Evolutionary conservation across 805 yeast genomes (phyloP), one percentile per base, ranked within the genome.

Genomic region (Candida sakaeoensis): DNA sequence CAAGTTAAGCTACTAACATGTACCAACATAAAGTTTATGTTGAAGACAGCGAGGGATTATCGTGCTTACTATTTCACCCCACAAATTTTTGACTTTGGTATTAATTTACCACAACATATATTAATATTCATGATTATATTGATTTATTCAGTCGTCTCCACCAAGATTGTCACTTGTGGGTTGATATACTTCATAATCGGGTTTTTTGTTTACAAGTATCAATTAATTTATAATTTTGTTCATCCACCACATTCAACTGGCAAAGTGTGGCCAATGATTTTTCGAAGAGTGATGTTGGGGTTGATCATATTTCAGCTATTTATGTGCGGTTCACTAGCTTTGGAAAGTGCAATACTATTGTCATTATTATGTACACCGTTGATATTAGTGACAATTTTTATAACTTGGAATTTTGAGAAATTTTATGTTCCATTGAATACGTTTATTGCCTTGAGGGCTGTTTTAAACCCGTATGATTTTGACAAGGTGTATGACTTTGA

Each of bases 1-100:
- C 98, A 98, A 0, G 84, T 87, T 60, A 83, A 89, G 51, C 65
- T 91, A n/a, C 61, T 93, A 33, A 83, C 79, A 52, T 58, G 74
- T 29, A 79, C 81, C 14, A 82, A 78, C 53, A 70, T 57, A 41
- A 67, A 44, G 26, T 60, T 58, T 43, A 62, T 65, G 24, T 57
- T 65, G 46, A 76, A 80, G 45, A 87, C 96, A 0, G 95, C 97
- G 8, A 68, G 97, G 50, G 95, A 90, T 50, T 79, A 77, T 52
- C 74, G 80, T 48, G 75, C 80, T 24, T 63, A 88, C 21, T 85
- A 85, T 65, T 78, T 68, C 48, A 74, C 76, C 24, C 82, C 85
- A 3, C 75, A 79, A 13, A 61, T 75, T 12, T 79, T 79, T 56
- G 81, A 79, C 45, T 75, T 78, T 51, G 83, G 85, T 0, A 61